Base-by-base conservation (phyloP, 305 asterid species). In the Coffea humblotiana region DNA sequence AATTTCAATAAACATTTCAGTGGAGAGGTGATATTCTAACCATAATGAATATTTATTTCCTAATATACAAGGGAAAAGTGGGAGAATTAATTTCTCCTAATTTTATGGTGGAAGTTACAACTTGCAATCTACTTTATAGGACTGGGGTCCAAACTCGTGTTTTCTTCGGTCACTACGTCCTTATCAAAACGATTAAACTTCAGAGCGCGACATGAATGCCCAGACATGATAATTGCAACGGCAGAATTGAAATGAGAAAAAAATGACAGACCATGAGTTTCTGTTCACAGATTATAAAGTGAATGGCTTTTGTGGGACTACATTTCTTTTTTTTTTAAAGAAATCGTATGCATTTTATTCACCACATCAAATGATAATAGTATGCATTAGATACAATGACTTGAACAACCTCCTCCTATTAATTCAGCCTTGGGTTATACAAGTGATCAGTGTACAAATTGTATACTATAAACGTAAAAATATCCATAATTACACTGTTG, bases 281-380 rank as follows among this genome's bases (percentile, higher is more conserved):
- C 13, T 49, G 79, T 63, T 77, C 80, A 49, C n/a, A 35, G 40
- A 48, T 48, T 65, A 10, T 47, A 72, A 66, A 32, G 43, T 51
- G 35, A 64, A 72, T 32, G 23, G 58, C 12, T 74, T 56, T 74
- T 63, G 83, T 74, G 64, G 83, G 83, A 73, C 83, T 65, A 10
- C 18, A 66, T 71, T 75, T 74, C 51, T 75, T 71, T 32, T 52
- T 52, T 75, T 71, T 32, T 52, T 52, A 52, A 71, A 60, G 52
- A 67, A 18, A 72, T 48, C 71, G 64, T 48, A 72, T 61, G 73
- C 65, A 79, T 27, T 72, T 72, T 19, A 60, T 47, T 29, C 69
- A 78, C 25, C 40, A 29, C 48, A 79, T 54, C 64, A 58, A 72
- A 37, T 25, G 45, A 72, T 79, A 29, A 29, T 32, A 18, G 45